These are phyloP conservation scores for Lasiodiplodia citricola DNA, from an alignment of 2,329 filamentous ascomycete species.

Conservation along the genomic window DNA sequence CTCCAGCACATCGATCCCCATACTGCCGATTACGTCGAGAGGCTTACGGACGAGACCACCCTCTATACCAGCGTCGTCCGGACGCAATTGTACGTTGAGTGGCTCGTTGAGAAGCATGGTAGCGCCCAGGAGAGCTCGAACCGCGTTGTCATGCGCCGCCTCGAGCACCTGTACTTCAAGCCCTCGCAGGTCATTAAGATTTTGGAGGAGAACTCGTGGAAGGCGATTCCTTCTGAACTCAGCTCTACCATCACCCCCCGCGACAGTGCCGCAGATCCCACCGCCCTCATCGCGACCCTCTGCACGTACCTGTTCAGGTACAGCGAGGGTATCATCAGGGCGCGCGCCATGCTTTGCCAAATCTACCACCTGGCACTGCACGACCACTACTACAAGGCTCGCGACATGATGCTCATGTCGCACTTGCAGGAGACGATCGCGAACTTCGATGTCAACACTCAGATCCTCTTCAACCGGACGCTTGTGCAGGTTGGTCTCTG, in stretches of 20 bases:
- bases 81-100: constrained; percentile 86
- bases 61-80: constrained; percentile 94
- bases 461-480: constrained; percentile 98
- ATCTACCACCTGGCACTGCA: constrained; percentile 98
- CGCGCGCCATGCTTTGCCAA: constrained; percentile 96
- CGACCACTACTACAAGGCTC: constrained; percentile 96
- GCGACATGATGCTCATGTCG: constrained; percentile 99
- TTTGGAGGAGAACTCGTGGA: constrained; percentile 94
- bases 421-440: constrained; percentile 96
- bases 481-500: constrained; percentile 97
- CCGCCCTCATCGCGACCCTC: constrained; percentile 79
- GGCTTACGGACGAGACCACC: constrained; percentile 85
- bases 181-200: constrained; percentile 91
- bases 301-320: constrained; percentile 95
- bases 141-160: constrained; percentile 87
- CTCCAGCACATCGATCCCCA: constrained; percentile 97
- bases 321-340: constrained; percentile 94
- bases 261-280: constrained; percentile 68
- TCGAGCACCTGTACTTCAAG: constrained; percentile 99
- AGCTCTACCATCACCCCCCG: constrained; percentile 84
- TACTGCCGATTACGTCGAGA: constrained; percentile 97
- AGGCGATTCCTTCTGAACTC: constrained; percentile 70
- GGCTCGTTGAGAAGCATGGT: constrained; percentile 74
- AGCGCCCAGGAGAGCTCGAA: constrained; percentile 86
- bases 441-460: constrained; percentile 95